Base-by-base conservation (phyloP, 805 yeast species). In the Barnettozyma sucrosica region DNA sequence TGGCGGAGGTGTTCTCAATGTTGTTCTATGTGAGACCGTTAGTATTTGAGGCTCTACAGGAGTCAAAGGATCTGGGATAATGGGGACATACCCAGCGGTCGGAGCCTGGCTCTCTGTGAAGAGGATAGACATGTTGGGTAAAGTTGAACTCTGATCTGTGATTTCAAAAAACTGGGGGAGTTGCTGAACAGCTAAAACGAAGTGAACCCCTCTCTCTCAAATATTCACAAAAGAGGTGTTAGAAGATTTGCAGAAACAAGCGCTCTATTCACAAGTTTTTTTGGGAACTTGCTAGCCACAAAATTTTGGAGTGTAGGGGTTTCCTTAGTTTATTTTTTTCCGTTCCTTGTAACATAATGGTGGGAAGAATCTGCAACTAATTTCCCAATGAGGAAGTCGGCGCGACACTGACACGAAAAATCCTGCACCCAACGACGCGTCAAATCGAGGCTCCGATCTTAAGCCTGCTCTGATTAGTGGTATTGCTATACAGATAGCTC, bases 1-100 rank as follows among this genome's bases (percentile, higher is more conserved):
- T 19, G 59, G 56, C 2, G 61, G 51, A 9, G 62, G 60, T 11
- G 59, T 50, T 4, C 42, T 36, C 5, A 47, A 20, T 7, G 18
- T 41, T 11, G 36, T 24, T 2, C 41, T 18, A 10, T 34, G 37
- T 14, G 18, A 16, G 9, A 16, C 32, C 14, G 32, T 28, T 28
- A 28, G 32, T 28, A 28, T 28, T 28, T 9, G 13, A 11, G 7
- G 7, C 32, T 5, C 14, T 16, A 13, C 4, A 28, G 13, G 16
- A 28, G 7, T 13, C 16, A 14, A 14, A n/a, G 32, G 7, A 13
- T 7, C 28, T 6, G 36, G 10, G 36, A 6, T 21, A 13, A n/a
- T 8, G 11, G 10, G 16, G 14, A 37, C 41, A 21, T 37, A 37
- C 41, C 28, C 26, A 20, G 18, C 24, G 18, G 24, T 10, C 18